Evolutionary conservation across 257 asterid genomes (phyloP).

Genomic region (Solanum pennellii): DNA sequence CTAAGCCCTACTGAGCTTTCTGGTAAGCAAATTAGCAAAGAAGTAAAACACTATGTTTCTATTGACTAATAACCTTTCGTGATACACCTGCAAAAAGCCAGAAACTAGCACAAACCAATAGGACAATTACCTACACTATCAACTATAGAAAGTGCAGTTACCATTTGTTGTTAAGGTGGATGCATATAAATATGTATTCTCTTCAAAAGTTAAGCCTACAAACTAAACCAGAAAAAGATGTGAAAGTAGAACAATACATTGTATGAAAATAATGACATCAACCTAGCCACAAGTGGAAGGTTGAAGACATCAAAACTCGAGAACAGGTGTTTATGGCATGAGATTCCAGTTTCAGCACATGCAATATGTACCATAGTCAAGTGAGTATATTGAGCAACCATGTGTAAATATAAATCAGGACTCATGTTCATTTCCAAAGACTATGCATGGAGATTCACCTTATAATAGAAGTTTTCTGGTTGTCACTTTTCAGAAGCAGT

Average conservation of each 20-base stretch:
- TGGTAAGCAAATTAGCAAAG: neutral
- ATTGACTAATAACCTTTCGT: neutral
- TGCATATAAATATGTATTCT: neutral
- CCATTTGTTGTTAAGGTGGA: neutral
- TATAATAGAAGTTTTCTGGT: constrained; percentile 23
- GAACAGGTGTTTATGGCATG: neutral
- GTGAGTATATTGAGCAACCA: neutral
- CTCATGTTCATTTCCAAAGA: neutral
- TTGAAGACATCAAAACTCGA: neutral
- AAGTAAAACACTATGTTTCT: neutral
- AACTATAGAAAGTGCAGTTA: neutral
- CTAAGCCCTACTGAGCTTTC: neutral
- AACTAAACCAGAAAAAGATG: neutral
- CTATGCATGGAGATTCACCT: constrained; percentile 26
- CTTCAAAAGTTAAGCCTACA: neutral
- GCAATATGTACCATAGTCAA: neutral
- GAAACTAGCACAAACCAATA: neutral
- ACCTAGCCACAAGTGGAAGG: neutral
- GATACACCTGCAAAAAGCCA: neutral
- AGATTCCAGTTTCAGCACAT: neutral
- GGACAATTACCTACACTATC: neutral
- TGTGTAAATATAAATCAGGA: neutral
- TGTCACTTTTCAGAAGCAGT: constrained; percentile 44
- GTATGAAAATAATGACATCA: neutral
- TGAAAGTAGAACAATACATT: neutral